Base-by-base conservation (phyloP, 192 early-diverging fungal species). In the Gryganskiella cystojenkinii region DNA sequence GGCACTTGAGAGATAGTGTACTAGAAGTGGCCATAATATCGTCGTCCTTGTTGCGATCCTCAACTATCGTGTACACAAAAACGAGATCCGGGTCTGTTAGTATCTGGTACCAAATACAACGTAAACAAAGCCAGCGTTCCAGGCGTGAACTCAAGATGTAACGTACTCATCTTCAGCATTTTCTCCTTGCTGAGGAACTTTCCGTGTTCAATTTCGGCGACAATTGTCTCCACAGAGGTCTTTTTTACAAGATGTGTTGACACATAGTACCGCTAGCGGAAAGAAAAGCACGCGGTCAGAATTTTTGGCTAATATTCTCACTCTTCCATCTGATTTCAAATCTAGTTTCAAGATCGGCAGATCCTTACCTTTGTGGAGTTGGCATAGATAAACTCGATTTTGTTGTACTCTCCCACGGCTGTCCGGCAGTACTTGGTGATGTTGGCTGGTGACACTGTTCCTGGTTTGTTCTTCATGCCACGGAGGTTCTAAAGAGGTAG, bases 1-100 rank as follows among this genome's bases (percentile, higher is more conserved):
- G 93, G 55, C 90, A 91, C 61, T 90, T 94, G 27, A 93, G 82
- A 10, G 90, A 90, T 0, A 94, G 67, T 15, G 88, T 83, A 42
- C 88, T 90, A 1, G 87, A 86, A 1, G 84, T 85, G 14, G 87
- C 81, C 31, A 90, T 82, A 50, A 94, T 70, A 50, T 94, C 93
- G 55, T 87, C 84, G 40, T 92, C 91, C 45, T 86, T 87, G 28
- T 82, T 80, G 19, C 65, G 56, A 14, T 66, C 70, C 64, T 68
- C 71, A 30, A 78, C 86, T 70, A 4, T 19, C 47, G 19, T 50
- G 19, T 22, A 50, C 4, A 19, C n/a, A 50, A 50, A 50, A 22
- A 4, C 47, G 14, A 13, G 28, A 55, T 30, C 4, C n/a, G 13
- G 9, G 24, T 31, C 13, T 30, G 4, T 1, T 9, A 19, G 6